Base-by-base conservation (phyloP, 2,329 filamentous ascomycete genomes). In the Arthroderma sp. region DNA sequence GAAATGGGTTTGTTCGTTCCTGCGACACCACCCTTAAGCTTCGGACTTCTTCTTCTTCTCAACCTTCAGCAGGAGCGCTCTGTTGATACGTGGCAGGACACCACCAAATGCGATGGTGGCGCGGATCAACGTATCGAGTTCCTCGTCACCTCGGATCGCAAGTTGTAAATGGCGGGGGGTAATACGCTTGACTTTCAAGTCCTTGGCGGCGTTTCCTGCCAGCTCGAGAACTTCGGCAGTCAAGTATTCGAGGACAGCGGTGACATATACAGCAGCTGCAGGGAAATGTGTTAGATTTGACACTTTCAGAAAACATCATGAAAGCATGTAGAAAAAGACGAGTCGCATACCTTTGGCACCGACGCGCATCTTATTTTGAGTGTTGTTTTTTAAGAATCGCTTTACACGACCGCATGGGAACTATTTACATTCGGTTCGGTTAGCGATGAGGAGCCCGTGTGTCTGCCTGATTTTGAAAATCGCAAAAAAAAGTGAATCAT, bases 371-470 rank as follows among this genome's bases (percentile, higher is more conserved):
- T 96, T 96, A 72, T 95, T 93, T 66, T 96, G 91, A 41, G 91
- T 96, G 72, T 95, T 95, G 68, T 86, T 87, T 79, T 96, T 95
- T 65, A 98, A 76, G 74, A 96, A 96, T 73, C 91, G 88, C 83
- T 98, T 98, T 70, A 98, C 91, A 82, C 91, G 91, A 71, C 91
- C 91, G 66, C 91, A 98, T 50, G 91, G 91, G 68, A 98, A 98
- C 91, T 98, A 64, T 48, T 54, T 32, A 38, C 43, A 31, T 54
- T 53, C 46, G 54, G 53, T 56, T 64, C 53, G 22, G 36, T 44
- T 32, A 39, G 34, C 36, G 15, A 22, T 38, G 15, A 38, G 36
- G 28, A 29, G 34, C 34, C 15, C 32, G 42, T 11, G 29, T 38
- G 42, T 38, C 31, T 28, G 32, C 32, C 32, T 37, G 11, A 36